Base-by-base conservation (phyloP, 176 grass and related monocot species). In the Oropetium thomaeum region DNA sequence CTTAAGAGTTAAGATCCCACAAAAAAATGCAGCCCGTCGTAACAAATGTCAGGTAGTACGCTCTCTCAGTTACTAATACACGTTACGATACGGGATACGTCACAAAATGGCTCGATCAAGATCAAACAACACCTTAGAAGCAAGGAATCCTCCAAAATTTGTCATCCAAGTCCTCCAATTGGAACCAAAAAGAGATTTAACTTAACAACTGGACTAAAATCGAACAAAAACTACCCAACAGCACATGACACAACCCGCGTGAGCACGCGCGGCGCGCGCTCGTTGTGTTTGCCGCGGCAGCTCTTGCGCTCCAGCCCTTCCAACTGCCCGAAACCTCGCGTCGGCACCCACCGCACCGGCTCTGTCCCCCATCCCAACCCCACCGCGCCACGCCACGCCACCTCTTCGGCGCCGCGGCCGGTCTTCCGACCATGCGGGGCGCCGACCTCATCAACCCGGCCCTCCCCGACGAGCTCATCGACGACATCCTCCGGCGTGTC, bases 401-500 rank as follows among this genome's bases (percentile, higher is more conserved):
- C 81, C 63, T 53, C 70, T 11, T 61, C 35, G 44, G 39, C 60
- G 2, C 48, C 60, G 1, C 60, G 1, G 42, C 42, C 40, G 40
- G 40, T 42, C 7, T 42, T 11, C 43, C 37, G 38, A 29, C 68
- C 69, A 93, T 97, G 90, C 88, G 70, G 68, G 88, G 87, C 4
- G 73, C 68, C 19, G 88, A 97, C 70, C 85, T 93, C 43, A 88
- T 97, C 30, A 93, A 97, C 69, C 19, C 61, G 4, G 25, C 29
- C 26, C 85, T 97, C 5, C 93, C 85, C 5, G 87, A 93, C 67
- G 90, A 90, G 73, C 62, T 93, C 75, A 59, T 97, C 9, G 58
- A 79, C 25, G 82, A 88, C 16, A 82, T 97, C 29, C 70, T 97
- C 39, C 73, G 80, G 35, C 79, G 80, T 33, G 68, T 97, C 7